Base-by-base conservation (phyloP, 164 flowering plant genomes). In the Tetracentron sinense region DNA sequence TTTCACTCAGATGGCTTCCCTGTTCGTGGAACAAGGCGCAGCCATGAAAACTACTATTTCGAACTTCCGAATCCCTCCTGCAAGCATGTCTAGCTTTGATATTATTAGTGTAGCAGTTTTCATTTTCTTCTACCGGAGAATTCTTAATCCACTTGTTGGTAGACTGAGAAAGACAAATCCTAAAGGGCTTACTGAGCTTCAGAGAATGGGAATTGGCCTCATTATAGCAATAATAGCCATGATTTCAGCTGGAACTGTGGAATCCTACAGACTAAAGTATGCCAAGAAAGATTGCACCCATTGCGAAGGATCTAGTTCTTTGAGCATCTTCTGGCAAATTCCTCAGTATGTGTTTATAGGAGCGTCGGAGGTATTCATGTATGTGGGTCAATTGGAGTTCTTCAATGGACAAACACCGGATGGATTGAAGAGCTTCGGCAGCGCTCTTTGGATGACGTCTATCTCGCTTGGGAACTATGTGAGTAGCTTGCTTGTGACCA, bases 1-100 rank as follows among this genome's bases (percentile, higher is more conserved):
- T n/a, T n/a, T n/a, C n/a, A n/a, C n/a, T n/a, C 94, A 88, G 60
- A 85, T 85, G 94, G 79, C 87, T 0, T 85, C 94, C 4, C 81
- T 88, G 7, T 88, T 85, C 47, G 90, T 88, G 0, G 90, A 85
- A 54, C 94, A 88, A 78, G 94, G 90, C 8, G 86, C 79, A 6
- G 83, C 81, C 6, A 88, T 88, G 90, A 69, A 77, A 27, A 76
- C 87, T 27, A 67, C 26, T 52, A 30, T 83, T 16, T 50, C 73
- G 0, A 38, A 50, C 65, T 88, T 88, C 70, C 74, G 73, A 59
- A 68, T 84, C 22, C 94, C 94, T 10, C 81, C 94, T 0, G 90
- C 90, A 3, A 78, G 90, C 82, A 85, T 88, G 94, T 83, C 94
- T 0, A 78, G 78, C 57, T 88, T 88, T 59, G 89, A 85, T 79